Percentiles rank a stretch among this genome's conserved stretches.
These are phyloP conservation scores for Dianthus caryophyllus DNA, from an alignment of 148 eudicot species.

Conservation along the genomic window DNA sequence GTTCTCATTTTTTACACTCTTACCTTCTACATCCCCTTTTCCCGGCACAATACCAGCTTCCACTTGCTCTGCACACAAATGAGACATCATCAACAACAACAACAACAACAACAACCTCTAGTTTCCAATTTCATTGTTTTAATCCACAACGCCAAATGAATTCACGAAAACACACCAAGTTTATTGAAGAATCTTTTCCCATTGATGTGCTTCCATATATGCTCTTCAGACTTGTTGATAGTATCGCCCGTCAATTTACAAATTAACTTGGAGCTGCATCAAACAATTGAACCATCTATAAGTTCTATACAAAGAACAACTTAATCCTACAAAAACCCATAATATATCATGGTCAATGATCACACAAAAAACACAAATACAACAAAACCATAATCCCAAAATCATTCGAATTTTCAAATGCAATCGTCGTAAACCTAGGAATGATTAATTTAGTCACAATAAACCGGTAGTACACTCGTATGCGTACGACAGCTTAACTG, in stretches of 20 bases:
- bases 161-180: slow-evolving; percentile 50
- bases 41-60: slow-evolving; percentile 47
- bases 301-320: not conserved
- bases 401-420: too few relatives aligned
- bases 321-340: not conserved
- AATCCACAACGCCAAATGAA: not conserved
- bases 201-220: slow-evolving; percentile 95
- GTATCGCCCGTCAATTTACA: slow-evolving; percentile 80
- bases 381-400: not conserved
- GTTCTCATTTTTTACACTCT: slow-evolving; percentile 14
- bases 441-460: too few relatives aligned
- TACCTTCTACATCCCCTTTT: slow-evolving; percentile 27
- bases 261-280: slow-evolving; percentile 60
- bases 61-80: slow-evolving; percentile 49
- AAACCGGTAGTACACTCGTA: too few relatives aligned
- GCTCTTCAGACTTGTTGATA: slow-evolving; percentile 84
- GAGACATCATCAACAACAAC: not conserved
- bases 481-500: too few relatives aligned
- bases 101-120: slow-evolving; percentile 12
- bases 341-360: not conserved
- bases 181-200: slow-evolving; percentile 79
- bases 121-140: not conserved
- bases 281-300: slow-evolving; percentile 9
- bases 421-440: too few relatives aligned
- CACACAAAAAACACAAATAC: not conserved